Conservation (phyloP, 192 early-diverging fungal genomes). For the Oehlia diaphana region DNA sequence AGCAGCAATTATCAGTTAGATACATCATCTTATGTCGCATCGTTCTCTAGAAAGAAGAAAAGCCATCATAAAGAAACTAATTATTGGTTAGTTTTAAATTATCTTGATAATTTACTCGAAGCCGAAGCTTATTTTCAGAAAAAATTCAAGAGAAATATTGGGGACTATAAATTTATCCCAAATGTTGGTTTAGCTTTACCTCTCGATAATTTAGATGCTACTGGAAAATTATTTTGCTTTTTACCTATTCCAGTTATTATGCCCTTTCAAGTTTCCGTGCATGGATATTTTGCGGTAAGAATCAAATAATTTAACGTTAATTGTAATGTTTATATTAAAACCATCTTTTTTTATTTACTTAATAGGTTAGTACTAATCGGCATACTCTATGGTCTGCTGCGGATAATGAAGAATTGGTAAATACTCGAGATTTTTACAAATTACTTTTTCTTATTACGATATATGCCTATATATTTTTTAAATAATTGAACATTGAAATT, state of each 20-base stretch:
- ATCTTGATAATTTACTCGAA: conserved; percentile 25
- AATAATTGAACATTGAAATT: no score
- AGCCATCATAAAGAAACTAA: no score
- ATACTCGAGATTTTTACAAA: neutral
- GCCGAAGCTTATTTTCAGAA: conserved; percentile 17
- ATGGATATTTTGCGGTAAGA: conserved; percentile 42
- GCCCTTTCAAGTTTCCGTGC: conserved; percentile 40
- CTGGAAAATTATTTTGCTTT: conserved; percentile 40
- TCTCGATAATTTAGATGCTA: neutral
- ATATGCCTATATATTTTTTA: neutral
- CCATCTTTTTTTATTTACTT: neutral
- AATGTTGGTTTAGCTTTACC: conserved; percentile 41
- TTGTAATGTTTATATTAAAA: neutral
- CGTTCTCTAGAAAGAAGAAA: no score
- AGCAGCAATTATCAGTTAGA: no score
- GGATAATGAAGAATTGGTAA: conserved; percentile 1
- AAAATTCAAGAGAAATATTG: conserved; percentile 12
- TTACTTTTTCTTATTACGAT: neutral
- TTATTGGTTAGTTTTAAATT: conserved; percentile 30
- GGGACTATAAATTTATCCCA: conserved; percentile 35
- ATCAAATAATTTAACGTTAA: neutral
- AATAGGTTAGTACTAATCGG: conserved; percentile 6
- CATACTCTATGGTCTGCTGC: neutral
- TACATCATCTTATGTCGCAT: no score
- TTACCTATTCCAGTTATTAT: conserved; percentile 36